Percentiles rank a stretch among this genome's conserved stretches.
These are phyloP conservation scores for Beauveria medogensis DNA, from an alignment of 2,329 filamentous ascomycete genomes.

Conservation along the genomic window DNA sequence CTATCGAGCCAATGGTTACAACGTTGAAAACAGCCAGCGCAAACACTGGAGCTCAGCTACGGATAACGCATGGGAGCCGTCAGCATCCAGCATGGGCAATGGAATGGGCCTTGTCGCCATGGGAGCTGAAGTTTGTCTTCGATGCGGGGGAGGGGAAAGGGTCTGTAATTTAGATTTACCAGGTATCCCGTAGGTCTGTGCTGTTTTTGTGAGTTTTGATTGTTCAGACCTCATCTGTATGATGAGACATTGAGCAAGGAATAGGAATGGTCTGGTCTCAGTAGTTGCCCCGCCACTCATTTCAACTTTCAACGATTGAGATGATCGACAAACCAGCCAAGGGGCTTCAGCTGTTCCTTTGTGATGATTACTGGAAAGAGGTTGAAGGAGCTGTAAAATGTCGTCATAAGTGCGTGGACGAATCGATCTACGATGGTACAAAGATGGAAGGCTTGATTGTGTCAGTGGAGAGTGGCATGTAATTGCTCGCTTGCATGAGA, in stretches of 20 bases:
- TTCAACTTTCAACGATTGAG: not conserved
- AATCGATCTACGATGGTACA: too few relatives aligned
- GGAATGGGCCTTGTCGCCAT: not conserved
- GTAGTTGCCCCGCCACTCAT: conserved; percentile 7
- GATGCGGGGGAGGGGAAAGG: not conserved
- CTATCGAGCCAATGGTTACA: too few relatives aligned
- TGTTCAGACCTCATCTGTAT: not conserved
- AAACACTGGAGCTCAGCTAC: too few relatives aligned
- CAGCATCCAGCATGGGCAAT: not conserved
- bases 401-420: too few relatives aligned
- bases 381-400: too few relatives aligned
- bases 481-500: not conserved
- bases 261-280: conserved; percentile 2
- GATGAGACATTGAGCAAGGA: not conserved
- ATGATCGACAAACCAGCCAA: not conserved
- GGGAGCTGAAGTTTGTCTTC: not conserved
- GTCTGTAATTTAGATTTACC: too few relatives aligned
- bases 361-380: too few relatives aligned
- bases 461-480: too few relatives aligned
- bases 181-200: too few relatives aligned
- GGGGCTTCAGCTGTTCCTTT: too few relatives aligned
- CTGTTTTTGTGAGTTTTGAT: not conserved
- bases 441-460: too few relatives aligned
- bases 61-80: not conserved
- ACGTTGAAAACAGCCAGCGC: too few relatives aligned